Evolutionary conservation across 2,329 filamentous ascomycete genomes (phyloP).

Genomic region (Knoxdaviesia capensis): DNA sequence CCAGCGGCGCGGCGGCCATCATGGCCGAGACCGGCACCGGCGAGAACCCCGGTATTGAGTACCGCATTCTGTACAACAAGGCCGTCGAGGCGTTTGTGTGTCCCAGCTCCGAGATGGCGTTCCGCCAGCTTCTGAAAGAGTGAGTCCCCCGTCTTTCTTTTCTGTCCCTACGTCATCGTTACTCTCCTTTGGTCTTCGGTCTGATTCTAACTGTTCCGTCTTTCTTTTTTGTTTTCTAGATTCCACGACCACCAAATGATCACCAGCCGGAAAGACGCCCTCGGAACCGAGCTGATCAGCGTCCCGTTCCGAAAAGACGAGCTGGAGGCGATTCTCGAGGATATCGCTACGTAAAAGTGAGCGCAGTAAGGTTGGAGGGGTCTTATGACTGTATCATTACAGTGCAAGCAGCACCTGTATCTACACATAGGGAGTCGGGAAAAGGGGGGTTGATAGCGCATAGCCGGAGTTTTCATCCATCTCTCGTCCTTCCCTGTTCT

Average conservation of each 20-base stretch:
- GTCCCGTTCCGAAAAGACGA: constrained; percentile 78
- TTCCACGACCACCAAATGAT: constrained; percentile 98
- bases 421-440: no score
- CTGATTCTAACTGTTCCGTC: background rate
- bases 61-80: constrained; percentile 81
- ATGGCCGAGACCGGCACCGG: constrained; percentile 8
- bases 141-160: constrained; percentile 19
- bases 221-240: constrained; percentile 16
- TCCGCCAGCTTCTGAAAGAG: constrained; percentile 85
- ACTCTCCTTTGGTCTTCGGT: background rate
- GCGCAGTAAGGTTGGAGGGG: no score
- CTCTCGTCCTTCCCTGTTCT: no score
- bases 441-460: no score
- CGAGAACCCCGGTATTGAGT: constrained; percentile 60
- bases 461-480: no score
- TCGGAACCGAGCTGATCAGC: constrained; percentile 70
- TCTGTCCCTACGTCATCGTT: background rate
- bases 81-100: constrained; percentile 94
- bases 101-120: constrained; percentile 75
- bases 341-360: constrained; percentile 16
- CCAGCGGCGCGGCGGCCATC: constrained; percentile 3
- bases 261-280: constrained; percentile 63
- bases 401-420: no score
- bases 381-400: no score
- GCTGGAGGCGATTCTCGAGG: constrained; percentile 73